Percentiles rank a stretch among this genome's conserved stretches.
These are phyloP conservation scores for Grigorovia jiainica DNA, from an alignment of 805 yeast genomes.

Conservation along the genomic window DNA sequence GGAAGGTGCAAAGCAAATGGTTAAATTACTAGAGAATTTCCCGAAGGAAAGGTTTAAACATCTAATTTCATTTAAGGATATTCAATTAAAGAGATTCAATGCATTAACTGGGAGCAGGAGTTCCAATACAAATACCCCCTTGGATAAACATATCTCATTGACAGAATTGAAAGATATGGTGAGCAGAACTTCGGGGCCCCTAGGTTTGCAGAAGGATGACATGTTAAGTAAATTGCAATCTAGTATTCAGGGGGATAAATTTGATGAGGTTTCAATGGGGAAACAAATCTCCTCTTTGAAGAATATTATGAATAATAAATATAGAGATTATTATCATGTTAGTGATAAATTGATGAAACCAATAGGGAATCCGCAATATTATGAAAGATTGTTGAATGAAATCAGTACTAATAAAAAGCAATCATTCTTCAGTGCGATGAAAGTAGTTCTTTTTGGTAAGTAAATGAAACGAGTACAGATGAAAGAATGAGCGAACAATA, in stretches of 20 bases:
- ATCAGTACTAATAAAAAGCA: constrained; percentile 65
- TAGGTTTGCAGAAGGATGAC: constrained; percentile 39
- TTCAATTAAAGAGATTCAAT: constrained; percentile 51
- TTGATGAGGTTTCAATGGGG: constrained; percentile 37
- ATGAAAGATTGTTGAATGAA: constrained; percentile 59
- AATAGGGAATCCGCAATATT: constrained; percentile 78
- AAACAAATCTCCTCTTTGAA: constrained; percentile 52
- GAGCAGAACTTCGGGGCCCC: constrained; percentile 29
- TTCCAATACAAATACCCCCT: constrained; percentile 31
- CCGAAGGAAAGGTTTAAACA: constrained; percentile 65
- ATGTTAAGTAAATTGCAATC: constrained; percentile 36
- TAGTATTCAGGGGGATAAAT: constrained; percentile 39
- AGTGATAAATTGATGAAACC: constrained; percentile 64
- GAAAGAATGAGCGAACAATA: too few species aligned
- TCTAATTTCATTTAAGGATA: constrained; percentile 58
- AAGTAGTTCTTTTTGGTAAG: constrained; percentile 70
- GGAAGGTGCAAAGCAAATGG: constrained; percentile 48
- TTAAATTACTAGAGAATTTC: constrained; percentile 47
- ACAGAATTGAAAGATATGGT: constrained; percentile 33
- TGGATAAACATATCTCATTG: constrained; percentile 30
- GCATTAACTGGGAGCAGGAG: constrained; percentile 37
- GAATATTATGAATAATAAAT: constrained; percentile 49
- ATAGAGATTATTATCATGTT: constrained; percentile 51
- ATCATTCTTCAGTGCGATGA: constrained; percentile 51
- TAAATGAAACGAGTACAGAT: constrained; percentile 19